phyloP scores from a whole-genome alignment of 192 early-diverging fungal genomes.

The Rhizoclosmatium sp. region DNA sequence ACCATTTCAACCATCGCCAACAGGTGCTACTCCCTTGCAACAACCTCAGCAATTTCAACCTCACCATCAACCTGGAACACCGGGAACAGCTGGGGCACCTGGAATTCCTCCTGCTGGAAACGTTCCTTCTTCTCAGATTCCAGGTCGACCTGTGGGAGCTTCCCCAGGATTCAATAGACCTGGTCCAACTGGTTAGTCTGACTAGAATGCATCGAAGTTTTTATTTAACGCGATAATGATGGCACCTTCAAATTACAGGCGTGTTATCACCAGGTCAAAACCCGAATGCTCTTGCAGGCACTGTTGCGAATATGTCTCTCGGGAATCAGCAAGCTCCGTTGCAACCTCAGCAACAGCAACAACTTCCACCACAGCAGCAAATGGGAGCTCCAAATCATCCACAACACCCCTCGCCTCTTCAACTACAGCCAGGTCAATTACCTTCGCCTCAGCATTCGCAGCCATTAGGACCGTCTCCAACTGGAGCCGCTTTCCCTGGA shows the following conservation, averaged over 20 bases:
- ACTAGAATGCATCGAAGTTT: too few relatives aligned
- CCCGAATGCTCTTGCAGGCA: slow-evolving; percentile 16
- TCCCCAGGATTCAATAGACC: neutral
- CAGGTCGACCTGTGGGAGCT: neutral
- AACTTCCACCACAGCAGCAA: slow-evolving; percentile 28
- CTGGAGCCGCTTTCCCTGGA: neutral
- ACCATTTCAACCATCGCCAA: neutral
- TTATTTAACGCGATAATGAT: too few relatives aligned
- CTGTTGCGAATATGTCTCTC: slow-evolving; percentile 8
- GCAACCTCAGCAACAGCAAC: slow-evolving; percentile 1
- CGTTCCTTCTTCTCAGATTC: neutral
- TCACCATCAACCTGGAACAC: neutral
- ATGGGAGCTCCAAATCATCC: neutral
- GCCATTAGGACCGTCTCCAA: neutral
- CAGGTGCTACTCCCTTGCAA: neutral
- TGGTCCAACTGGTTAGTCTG: too few relatives aligned
- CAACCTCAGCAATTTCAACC: neutral
- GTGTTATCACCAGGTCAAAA: slow-evolving; percentile 12
- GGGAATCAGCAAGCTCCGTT: neutral
- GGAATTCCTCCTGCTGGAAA: neutral
- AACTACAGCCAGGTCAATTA: slow-evolving; percentile 21
- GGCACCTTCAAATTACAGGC: neutral
- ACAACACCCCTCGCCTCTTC: slow-evolving; percentile 24
- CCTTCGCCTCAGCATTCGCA: slow-evolving; percentile 26
- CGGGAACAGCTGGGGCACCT: neutral